These are phyloP conservation scores for Kokia cookei DNA, from an alignment of 441 rosid species.

Conservation along the genomic window DNA sequence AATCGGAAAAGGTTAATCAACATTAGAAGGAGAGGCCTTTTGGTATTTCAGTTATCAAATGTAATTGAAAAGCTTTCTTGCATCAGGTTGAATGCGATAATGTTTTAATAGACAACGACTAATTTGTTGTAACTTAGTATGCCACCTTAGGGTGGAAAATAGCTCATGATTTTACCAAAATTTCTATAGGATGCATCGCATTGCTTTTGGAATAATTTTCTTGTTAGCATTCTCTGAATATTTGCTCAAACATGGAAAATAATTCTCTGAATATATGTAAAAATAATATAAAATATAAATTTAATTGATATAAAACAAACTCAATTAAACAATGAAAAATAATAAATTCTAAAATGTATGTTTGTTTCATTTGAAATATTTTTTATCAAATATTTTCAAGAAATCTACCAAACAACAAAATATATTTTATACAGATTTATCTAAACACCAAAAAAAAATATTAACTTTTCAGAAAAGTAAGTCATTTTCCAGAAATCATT, in stretches of 20 bases:
- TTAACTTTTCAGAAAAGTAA: too few relatives aligned
- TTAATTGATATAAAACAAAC: too few relatives aligned
- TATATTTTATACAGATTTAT: too few relatives aligned
- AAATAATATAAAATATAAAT: too few relatives aligned
- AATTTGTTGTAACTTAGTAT: constrained; percentile 10
- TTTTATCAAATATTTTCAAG: too few relatives aligned
- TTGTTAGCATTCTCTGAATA: neutral
- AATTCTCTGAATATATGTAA: too few relatives aligned
- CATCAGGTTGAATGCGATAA: constrained; percentile 40
- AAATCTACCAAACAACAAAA: too few relatives aligned
- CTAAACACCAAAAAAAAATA: too few relatives aligned
- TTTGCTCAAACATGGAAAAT: neutral
- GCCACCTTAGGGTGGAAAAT: constrained; percentile 18
- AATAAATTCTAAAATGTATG: too few relatives aligned
- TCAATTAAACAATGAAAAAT: too few relatives aligned
- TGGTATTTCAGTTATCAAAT: neutral
- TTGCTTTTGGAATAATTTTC: neutral
- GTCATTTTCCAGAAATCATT: too few relatives aligned
- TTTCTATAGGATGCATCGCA: neutral
- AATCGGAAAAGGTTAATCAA: constrained; percentile 3
- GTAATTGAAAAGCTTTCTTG: constrained; percentile 21
- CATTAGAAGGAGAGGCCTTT: constrained; percentile 8
- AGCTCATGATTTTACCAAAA: neutral
- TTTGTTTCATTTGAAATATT: too few relatives aligned
- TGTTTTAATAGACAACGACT: constrained; percentile 8